These are phyloP conservation scores for Podaxis mareebaensis DNA, from an alignment of 768 basidiomycete species.

Conservation along the genomic window DNA sequence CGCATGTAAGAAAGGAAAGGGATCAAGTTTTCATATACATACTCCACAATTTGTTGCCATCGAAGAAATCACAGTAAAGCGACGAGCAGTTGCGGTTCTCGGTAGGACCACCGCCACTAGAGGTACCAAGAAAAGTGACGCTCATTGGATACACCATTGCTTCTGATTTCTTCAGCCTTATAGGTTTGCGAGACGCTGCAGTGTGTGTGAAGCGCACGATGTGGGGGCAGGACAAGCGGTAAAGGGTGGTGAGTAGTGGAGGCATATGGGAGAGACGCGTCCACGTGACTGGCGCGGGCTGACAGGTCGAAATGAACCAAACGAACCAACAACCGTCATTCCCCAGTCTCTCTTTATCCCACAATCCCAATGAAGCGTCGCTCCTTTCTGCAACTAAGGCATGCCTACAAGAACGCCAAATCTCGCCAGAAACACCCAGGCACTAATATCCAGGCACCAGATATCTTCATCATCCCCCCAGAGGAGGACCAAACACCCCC, in stretches of 20 bases:
- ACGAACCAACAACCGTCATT: slow-evolving; percentile 2
- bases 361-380: slow-evolving; percentile 9
- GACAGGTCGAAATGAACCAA: slow-evolving; percentile 17
- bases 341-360: slow-evolving; percentile 8
- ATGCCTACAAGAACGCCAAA: slow-evolving; percentile 1
- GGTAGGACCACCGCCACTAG: slow-evolving; percentile 74
- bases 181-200: neutral
- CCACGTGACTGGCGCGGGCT: slow-evolving; percentile 32
- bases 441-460: slow-evolving; percentile 37
- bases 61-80: slow-evolving; percentile 59
- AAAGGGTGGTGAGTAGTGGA: neutral
- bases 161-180: neutral
- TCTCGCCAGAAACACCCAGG: neutral
- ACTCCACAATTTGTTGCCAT: slow-evolving; percentile 70
- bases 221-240: neutral
- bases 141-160: slow-evolving; percentile 40
- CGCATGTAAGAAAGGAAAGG: slow-evolving; percentile 17
- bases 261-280: slow-evolving; percentile 20
- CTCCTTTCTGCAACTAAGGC: slow-evolving; percentile 11
- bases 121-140: slow-evolving; percentile 76
- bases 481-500: slow-evolving; percentile 56
- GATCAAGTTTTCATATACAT: slow-evolving; percentile 24
- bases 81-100: slow-evolving; percentile 77
- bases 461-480: slow-evolving; percentile 58
- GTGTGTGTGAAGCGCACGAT: slow-evolving; percentile 4